These are phyloP conservation scores for Lentinula boryana DNA, from an alignment of 768 basidiomycete species.

Conservation along the genomic window DNA sequence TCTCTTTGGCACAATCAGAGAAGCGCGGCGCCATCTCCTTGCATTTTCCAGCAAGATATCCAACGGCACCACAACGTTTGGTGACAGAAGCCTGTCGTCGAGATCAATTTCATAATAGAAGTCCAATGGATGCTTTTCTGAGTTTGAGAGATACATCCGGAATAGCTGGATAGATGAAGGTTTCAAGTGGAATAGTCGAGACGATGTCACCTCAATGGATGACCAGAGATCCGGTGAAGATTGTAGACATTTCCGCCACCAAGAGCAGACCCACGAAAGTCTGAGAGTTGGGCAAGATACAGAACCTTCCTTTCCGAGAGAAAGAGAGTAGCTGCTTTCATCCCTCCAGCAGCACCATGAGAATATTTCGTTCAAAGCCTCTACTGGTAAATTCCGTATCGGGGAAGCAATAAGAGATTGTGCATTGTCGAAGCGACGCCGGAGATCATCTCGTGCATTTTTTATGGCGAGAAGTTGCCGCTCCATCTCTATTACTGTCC, in stretches of 20 bases:
- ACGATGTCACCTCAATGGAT: neutral
- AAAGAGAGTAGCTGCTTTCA: neutral
- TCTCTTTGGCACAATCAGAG: neutral
- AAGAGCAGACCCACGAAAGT: neutral
- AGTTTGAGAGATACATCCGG: neutral
- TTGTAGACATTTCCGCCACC: neutral
- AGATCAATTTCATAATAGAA: neutral
- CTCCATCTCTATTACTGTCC: neutral
- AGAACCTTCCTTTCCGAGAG: neutral
- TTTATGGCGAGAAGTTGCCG: neutral
- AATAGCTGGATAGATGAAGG: neutral
- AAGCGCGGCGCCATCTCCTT: neutral
- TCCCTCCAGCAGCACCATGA: neutral
- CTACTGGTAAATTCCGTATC: neutral
- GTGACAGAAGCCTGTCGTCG: neutral
- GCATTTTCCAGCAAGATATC: neutral
- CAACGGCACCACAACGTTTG: neutral
- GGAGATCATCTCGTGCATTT: neutral
- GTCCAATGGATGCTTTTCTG: neutral
- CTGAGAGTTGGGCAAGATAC: neutral
- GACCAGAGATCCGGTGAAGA: neutral
- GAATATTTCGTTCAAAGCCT: constrained; percentile 1
- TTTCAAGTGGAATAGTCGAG: neutral
- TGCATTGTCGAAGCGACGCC: neutral
- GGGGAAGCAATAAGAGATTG: neutral